Percentiles rank a stretch among this genome's conserved stretches.
Conservation (phyloP, 169 alveolate genomes). For the Eimeria sp. region DNA sequence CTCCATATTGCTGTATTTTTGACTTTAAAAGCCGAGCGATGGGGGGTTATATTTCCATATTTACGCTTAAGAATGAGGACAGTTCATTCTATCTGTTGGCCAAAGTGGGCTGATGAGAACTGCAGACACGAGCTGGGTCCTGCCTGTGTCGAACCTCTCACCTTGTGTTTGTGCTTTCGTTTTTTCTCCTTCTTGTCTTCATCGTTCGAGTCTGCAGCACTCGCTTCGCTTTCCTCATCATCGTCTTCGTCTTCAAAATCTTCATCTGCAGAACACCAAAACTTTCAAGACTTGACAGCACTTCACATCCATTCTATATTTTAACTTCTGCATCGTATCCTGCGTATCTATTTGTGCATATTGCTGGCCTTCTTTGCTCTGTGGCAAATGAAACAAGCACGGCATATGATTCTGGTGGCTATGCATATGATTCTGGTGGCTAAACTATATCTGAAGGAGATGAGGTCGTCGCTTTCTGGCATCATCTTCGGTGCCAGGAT, state of each 20-base stretch:
- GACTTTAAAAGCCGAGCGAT: neutral
- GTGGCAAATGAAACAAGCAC: neutral
- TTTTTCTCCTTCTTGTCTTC: conserved; percentile 79
- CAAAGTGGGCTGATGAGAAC: neutral
- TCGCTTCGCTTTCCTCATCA: conserved; percentile 70
- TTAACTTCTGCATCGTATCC: neutral
- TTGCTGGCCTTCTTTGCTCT: no score
- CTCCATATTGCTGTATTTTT: neutral
- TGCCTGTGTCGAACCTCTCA: neutral
- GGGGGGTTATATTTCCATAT: neutral
- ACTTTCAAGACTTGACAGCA: neutral
- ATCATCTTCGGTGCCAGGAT: neutral
- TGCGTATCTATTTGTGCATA: no score
- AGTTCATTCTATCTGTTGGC: neutral
- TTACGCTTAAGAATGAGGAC: neutral
- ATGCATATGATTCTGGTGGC: neutral
- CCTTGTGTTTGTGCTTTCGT: conserved; percentile 68
- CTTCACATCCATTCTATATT: neutral
- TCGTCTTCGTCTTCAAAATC: conserved; percentile 79
- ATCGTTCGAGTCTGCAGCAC: conserved; percentile 65
- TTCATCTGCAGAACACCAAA: conserved; percentile 31
- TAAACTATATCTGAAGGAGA: neutral
- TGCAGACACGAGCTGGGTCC: neutral
- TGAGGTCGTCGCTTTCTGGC: neutral
- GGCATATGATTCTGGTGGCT: neutral